Conservation (phyloP, 192 early-diverging fungal species). For the Piromyces sp. region DNA sequence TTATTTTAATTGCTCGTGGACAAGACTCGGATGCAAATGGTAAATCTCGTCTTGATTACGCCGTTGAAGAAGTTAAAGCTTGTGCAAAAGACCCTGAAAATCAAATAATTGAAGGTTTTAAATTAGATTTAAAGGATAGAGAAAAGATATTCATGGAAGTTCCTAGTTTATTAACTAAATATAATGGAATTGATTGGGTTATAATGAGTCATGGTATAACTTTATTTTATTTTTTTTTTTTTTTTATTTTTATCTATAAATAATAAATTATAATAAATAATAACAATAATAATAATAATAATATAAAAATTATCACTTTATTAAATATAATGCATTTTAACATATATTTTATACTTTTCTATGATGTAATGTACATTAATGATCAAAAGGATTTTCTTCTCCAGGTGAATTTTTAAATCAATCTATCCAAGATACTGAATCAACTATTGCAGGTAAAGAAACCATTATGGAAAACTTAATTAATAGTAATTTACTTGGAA, state of each 20-base stretch:
- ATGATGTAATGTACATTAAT: too few relatives aligned
- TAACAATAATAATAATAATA: too few relatives aligned
- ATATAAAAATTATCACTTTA: too few relatives aligned
- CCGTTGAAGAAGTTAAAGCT: not conserved
- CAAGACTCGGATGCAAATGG: not conserved
- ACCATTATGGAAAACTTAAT: not conserved
- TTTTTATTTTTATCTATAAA: too few relatives aligned
- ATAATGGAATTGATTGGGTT: not conserved
- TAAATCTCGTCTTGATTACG: not conserved
- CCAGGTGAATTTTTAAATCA: not conserved
- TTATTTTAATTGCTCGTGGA: conserved; percentile 2
- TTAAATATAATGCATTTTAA: too few relatives aligned
- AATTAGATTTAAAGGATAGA: not conserved
- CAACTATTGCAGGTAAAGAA: not conserved
- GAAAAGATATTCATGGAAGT: not conserved
- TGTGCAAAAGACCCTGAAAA: not conserved
- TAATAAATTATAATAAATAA: too few relatives aligned
- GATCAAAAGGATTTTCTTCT: not conserved
- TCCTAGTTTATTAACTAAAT: not conserved
- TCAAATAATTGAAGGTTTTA: not conserved
- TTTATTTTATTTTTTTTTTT: too few relatives aligned
- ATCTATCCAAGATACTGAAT: not conserved
- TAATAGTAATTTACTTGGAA: not conserved
- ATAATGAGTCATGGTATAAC: not conserved
- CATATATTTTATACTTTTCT: too few relatives aligned